Percentiles rank a stretch among this genome's conserved stretches.
These are phyloP conservation scores for Solanum chilense DNA, from an alignment of 257 asterid genomes.

Conservation along the genomic window DNA sequence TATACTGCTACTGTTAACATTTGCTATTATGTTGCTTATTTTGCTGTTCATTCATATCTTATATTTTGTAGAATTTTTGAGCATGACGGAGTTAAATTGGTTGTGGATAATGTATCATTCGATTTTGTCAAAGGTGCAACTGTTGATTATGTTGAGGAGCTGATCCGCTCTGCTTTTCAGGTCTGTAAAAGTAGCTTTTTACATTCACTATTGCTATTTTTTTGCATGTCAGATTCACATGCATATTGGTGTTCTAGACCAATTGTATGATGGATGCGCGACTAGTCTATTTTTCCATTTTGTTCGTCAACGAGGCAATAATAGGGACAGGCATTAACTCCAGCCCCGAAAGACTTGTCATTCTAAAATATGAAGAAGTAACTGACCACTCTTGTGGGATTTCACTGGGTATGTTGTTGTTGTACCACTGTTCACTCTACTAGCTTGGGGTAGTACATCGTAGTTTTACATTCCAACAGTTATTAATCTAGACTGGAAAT, in stretches of 20 bases:
- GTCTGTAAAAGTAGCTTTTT: slow-evolving; percentile 19
- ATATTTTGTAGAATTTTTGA: slow-evolving; percentile 57
- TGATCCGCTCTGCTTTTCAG: slow-evolving; percentile 95
- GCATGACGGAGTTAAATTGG: slow-evolving; percentile 83
- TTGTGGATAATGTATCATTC: slow-evolving; percentile 74
- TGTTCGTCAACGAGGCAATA: not conserved
- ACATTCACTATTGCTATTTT: not conserved
- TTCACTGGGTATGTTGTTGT: not conserved
- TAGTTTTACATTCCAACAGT: not conserved
- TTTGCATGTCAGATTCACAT: not conserved
- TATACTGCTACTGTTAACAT: not conserved
- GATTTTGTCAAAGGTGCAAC: slow-evolving; percentile 91
- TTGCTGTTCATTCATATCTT: not conserved
- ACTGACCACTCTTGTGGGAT: not conserved
- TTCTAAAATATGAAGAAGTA: not conserved
- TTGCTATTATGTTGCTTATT: not conserved
- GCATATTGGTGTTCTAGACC: not conserved
- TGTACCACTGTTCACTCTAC: not conserved
- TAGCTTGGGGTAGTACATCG: not conserved
- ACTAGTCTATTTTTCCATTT: not conserved
- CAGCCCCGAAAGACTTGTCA: not conserved
- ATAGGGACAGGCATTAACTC: not conserved
- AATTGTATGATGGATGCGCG: not conserved
- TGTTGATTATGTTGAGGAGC: slow-evolving; percentile 89
- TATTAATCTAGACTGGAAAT: not conserved